Base-by-base conservation (phyloP, 139 green algal species). In the Chlorella vulgaris region DNA sequence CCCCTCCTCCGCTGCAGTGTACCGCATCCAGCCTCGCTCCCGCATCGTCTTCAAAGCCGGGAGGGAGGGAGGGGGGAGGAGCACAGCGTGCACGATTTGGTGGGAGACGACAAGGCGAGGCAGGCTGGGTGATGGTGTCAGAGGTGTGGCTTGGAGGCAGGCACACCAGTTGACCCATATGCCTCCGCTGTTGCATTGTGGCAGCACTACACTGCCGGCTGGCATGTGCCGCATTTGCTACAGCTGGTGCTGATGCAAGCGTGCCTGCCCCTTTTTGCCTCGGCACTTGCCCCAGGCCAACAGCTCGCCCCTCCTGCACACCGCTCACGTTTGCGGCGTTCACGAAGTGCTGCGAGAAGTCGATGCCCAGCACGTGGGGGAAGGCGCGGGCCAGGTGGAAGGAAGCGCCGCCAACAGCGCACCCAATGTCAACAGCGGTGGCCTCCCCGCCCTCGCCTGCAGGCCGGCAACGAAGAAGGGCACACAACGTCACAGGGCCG, bases 401-500 rank as follows among this genome's bases (percentile, higher is more conserved):
- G 0, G 84, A 81, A 8, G 75, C 86, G 15, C 89, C 85, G 21
- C 93, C 93, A 13, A 95, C 91, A 7, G 87, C 84, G 65, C 93
- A 97, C 28, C 93, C 93, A 28, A 97, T 63, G 83, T 97, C 93
- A 62, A 97, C 74, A 2, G 89, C 93, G 29, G 60, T 74, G 0
- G 74, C 21, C 33, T 68, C 53, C 22, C n/a, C 53, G 29, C 53
- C 13, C 35, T 79, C 73, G 22, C 73, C 73, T 79, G 51, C n/a
- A 7, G 0, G 65, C 7, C 29, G 35, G 35, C 19, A 2, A 18
- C 19, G 35, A 5, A 8, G 36, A 26, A 47, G n/a, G 65, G 33
- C 2, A 22, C 15, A n/a, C n/a, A n/a, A n/a, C n/a, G n/a, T n/a
- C n/a, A n/a, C n/a, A n/a, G n/a, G n/a, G n/a, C n/a, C n/a, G n/a